Percentiles rank a stretch among this genome's conserved stretches.
These are phyloP conservation scores for Hymenoscyphus fraxineus DNA, from an alignment of 2,329 filamentous ascomycete genomes.

Conservation along the genomic window DNA sequence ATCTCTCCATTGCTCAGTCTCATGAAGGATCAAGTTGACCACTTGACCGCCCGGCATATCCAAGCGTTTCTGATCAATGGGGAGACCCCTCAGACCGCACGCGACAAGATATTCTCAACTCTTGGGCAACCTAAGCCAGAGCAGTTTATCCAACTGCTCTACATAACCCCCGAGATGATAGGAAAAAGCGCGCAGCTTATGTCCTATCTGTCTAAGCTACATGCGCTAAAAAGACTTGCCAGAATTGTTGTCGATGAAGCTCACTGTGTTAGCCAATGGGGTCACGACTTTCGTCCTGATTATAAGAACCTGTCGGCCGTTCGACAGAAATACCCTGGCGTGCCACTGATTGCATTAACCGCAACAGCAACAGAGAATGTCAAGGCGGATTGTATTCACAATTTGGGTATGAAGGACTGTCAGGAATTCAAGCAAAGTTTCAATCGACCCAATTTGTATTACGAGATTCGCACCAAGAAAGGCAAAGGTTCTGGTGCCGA, in stretches of 20 bases:
- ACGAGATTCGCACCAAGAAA: slow-evolving; percentile 74
- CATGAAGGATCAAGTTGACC: slow-evolving; percentile 95
- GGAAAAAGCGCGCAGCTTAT: slow-evolving; percentile 72
- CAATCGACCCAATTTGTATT: slow-evolving; percentile 91
- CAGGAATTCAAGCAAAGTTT: slow-evolving; percentile 87
- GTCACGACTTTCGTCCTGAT: slow-evolving; percentile 94
- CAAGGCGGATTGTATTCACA: slow-evolving; percentile 85
- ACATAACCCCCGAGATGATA: slow-evolving; percentile 96
- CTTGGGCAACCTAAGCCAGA: slow-evolving; percentile 62
- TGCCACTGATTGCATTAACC: slow-evolving; percentile 92
- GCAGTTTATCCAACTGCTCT: slow-evolving; percentile 77
- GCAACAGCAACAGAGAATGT: slow-evolving; percentile 94
- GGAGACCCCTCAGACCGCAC: slow-evolving; percentile 61
- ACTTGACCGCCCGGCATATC: slow-evolving; percentile 71
- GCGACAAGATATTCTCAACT: slow-evolving; percentile 63
- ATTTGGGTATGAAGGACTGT: slow-evolving; percentile 75
- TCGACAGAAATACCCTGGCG: slow-evolving; percentile 65
- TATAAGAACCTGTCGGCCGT: slow-evolving; percentile 83
- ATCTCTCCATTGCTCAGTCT: slow-evolving; percentile 92
- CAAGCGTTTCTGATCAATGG: slow-evolving; percentile 80
- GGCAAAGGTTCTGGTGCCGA: slow-evolving; percentile 47
- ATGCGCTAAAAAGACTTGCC: slow-evolving; percentile 69
- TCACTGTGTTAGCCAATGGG: slow-evolving; percentile 99
- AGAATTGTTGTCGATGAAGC: slow-evolving; percentile 96
- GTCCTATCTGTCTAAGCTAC: slow-evolving; percentile 61